phyloP scores from a whole-genome alignment of 768 basidiomycete species.

The Tephrocybe sp. region DNA sequence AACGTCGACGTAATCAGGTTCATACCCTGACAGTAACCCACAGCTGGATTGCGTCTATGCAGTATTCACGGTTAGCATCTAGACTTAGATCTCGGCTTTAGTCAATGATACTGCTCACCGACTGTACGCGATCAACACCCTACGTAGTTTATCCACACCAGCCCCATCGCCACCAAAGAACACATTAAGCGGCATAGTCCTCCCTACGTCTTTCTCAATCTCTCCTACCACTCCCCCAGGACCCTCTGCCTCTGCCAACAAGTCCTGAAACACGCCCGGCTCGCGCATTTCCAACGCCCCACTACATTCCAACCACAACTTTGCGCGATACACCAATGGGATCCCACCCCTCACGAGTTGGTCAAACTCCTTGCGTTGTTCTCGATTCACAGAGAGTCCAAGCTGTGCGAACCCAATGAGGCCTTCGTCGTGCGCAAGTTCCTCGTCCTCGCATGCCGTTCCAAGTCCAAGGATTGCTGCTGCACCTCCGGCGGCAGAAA shows the following conservation, averaged over 20 bases:
- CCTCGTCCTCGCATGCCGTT: conserved; percentile 63
- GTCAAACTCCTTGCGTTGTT: conserved; percentile 79
- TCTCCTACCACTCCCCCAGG: conserved; percentile 59
- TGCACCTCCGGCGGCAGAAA: conserved; percentile 38
- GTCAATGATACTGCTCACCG: conserved; percentile 56
- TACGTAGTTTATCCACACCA: conserved; percentile 86
- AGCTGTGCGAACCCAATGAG: conserved; percentile 90
- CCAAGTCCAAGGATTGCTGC: conserved; percentile 70
- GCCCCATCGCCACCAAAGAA: conserved; percentile 98
- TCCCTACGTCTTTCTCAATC: conserved; percentile 94
- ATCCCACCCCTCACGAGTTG: conserved; percentile 81
- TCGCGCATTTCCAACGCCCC: conserved; percentile 90
- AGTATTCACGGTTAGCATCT: conserved; percentile 2
- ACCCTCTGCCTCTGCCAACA: conserved; percentile 54
- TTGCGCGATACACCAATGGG: conserved; percentile 82
- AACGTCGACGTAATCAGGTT: conserved; percentile 94
- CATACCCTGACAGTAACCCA: conserved; percentile 96
- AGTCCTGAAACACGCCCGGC: conserved; percentile 85
- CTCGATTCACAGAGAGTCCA: conserved; percentile 70
- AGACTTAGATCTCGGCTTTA: not conserved
- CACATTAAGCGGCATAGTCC: conserved; percentile 91
- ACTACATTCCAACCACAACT: conserved; percentile 92
- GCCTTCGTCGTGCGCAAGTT: conserved; percentile 78
- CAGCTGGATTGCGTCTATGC: conserved; percentile 79
- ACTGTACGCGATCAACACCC: conserved; percentile 90